Conservation (phyloP, 345 rosid genomes). For the Gossypium australe region DNA sequence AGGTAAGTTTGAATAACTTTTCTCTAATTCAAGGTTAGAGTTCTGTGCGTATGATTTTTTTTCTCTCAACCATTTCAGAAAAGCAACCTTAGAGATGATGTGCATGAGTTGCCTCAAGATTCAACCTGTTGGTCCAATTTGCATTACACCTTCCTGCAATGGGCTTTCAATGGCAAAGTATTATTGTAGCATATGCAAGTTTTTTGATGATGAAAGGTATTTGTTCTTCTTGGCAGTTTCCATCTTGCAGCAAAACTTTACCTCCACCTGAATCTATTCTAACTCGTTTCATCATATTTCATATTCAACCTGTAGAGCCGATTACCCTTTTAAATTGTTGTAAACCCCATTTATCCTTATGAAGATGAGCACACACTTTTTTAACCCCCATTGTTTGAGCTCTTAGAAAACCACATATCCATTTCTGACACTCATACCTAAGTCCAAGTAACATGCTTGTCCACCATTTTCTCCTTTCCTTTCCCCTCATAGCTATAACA, state of each 20-base stretch:
- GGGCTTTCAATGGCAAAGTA: slow-evolving; percentile 56
- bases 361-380: neutral
- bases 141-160: slow-evolving; percentile 48
- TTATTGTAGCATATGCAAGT: slow-evolving; percentile 82
- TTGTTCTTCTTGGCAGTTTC: neutral
- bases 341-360: neutral
- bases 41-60: slow-evolving; percentile 15
- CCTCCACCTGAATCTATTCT: neutral
- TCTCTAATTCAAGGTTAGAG: slow-evolving; percentile 8
- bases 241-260: neutral
- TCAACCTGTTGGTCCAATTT: slow-evolving; percentile 48
- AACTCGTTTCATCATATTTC: neutral
- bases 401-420: neutral
- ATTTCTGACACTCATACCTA: neutral
- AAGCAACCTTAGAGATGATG: slow-evolving; percentile 67
- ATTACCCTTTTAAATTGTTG: neutral
- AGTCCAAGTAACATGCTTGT: neutral
- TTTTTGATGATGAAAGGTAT: slow-evolving; percentile 91
- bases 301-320: too few species aligned
- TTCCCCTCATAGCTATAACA: neutral
- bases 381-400: neutral
- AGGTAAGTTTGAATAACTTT: slow-evolving; percentile 30
- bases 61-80: slow-evolving; percentile 31
- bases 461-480: neutral
- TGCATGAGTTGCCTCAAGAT: slow-evolving; percentile 60